These are phyloP conservation scores for Drosera capensis DNA, from an alignment of 148 eudicot species.

Conservation along the genomic window DNA sequence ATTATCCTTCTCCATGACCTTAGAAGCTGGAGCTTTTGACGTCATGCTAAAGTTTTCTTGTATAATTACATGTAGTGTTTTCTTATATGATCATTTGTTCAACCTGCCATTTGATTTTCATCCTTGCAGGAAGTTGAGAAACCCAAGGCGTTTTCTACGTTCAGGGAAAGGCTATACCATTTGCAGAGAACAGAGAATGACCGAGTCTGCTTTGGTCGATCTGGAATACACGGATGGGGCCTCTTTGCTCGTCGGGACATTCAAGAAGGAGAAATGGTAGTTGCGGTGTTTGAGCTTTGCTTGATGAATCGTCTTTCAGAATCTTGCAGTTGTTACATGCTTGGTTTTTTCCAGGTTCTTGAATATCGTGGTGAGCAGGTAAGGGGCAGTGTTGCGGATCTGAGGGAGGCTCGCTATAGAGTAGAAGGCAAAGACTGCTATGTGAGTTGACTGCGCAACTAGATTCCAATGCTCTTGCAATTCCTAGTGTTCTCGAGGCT, in stretches of 20 bases:
- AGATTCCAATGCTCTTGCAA: not conserved
- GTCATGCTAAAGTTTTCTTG: not conserved
- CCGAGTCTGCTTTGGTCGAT: constrained; percentile 91
- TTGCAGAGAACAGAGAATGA: constrained; percentile 92
- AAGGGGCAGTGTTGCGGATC: constrained; percentile 87
- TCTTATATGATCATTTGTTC: constrained; percentile 4
- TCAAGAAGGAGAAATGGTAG: constrained; percentile 98
- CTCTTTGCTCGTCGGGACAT: constrained; percentile 86
- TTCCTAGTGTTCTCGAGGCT: not conserved
- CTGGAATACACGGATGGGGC: constrained; percentile 98
- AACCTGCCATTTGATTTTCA: constrained; percentile 2
- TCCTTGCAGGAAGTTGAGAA: constrained; percentile 49
- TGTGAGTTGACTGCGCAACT: constrained; percentile 32
- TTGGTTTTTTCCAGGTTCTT: constrained; percentile 47
- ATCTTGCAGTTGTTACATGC: no score
- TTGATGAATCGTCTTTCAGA: no score
- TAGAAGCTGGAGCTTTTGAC: no score
- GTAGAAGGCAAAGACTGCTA: constrained; percentile 92
- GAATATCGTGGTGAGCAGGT: constrained; percentile 99
- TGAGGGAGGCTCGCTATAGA: constrained; percentile 80
- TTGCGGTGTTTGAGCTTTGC: no score
- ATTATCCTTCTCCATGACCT: no score
- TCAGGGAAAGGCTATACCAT: constrained; percentile 69
- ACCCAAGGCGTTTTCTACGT: constrained; percentile 58
- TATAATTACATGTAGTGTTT: not conserved